Evolutionary conservation across 2,329 filamentous ascomycete genomes (phyloP), one percentile per base, ranked within the genome.

Genomic region (Phialemoniopsis sp.): DNA sequence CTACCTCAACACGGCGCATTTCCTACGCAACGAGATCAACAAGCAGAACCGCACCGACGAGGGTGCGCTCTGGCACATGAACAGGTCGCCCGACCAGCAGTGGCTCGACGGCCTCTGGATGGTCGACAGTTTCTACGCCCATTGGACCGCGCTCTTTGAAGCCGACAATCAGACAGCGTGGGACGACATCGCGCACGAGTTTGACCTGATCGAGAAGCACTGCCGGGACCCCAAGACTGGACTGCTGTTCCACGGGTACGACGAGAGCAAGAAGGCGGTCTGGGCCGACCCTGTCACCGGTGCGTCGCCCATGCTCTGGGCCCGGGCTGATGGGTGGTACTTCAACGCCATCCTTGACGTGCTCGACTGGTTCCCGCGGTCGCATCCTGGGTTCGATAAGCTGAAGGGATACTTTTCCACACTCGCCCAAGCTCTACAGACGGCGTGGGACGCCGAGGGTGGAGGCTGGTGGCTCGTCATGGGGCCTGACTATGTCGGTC

Each of bases 401-500:
- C 52, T 70, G 6, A 46, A 57, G 32, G 51, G 50, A 5, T 67
- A 70, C 47, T 65, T 70, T 19, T 52, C 55, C 2, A 55, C 62
- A 4, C 56, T 73, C 1, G 63, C 66, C 1, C 47, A 59, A 1
- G 68, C 67, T 0, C 45, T 76, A 3, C 63, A 64, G 39, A 49
- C 50, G 9, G 60, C 63, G 0, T 67, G 67, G 16, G 69, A 73
- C 40, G 47, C 48, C 10, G 47, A 46, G 3, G 60, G 54, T 5
- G 72, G 74, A 0, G 75, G 72, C 7, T 82, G 77, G 76, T 80
- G 73, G 70, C 57, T 79, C 37, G 60, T 80, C 32, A 74, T 80
- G 67, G 68, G 67, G 47, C 62, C 68, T 41, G 55, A 64, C 18
- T 69, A 72, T 39, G 64, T 68, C 1, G 67, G 64, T 2, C 48